These are phyloP conservation scores for Agarophyton chilense DNA, from an alignment of 23 red algal genomes.

Conservation along the genomic window DNA sequence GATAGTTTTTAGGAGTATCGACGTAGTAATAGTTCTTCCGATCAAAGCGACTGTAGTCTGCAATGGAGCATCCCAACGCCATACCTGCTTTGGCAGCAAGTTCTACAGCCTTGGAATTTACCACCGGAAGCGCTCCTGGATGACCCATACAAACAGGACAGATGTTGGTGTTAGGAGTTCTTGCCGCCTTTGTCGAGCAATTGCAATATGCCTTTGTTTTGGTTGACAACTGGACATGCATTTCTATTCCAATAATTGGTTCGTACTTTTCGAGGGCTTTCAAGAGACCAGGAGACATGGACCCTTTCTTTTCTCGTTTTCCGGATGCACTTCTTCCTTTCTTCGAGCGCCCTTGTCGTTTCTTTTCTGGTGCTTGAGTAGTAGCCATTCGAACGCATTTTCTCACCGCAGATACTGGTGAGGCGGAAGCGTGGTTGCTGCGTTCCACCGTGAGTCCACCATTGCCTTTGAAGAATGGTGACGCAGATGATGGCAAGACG, in stretches of 20 bases:
- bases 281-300: conserved; percentile 60
- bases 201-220: conserved; percentile 90
- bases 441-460: not conserved
- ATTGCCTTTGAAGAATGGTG: not conserved
- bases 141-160: conserved; percentile 94
- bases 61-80: conserved; percentile 80
- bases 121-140: conserved; percentile 90
- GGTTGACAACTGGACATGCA: conserved; percentile 94
- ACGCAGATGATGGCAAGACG: not conserved
- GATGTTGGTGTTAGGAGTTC: conserved; percentile 84
- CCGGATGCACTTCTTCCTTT: conserved; percentile 33
- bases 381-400: conserved; percentile 12
- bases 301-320: conserved; percentile 66
- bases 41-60: conserved; percentile 73
- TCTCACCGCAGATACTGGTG: not conserved
- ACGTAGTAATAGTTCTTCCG: conserved; percentile 99
- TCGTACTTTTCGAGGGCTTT: conserved; percentile 89
- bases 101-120: conserved; percentile 83
- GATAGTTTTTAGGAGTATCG: conserved; percentile 99
- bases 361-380: conserved; percentile 13
- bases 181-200: conserved; percentile 58
- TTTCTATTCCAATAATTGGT: conserved; percentile 85
- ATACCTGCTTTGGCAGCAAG: conserved; percentile 87
- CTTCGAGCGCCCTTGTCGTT: not conserved
- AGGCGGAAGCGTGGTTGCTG: too few relatives aligned